Evolutionary conservation across 2,329 filamentous ascomycete genomes (phyloP).

Genomic region (Epichloe gansuensis): DNA sequence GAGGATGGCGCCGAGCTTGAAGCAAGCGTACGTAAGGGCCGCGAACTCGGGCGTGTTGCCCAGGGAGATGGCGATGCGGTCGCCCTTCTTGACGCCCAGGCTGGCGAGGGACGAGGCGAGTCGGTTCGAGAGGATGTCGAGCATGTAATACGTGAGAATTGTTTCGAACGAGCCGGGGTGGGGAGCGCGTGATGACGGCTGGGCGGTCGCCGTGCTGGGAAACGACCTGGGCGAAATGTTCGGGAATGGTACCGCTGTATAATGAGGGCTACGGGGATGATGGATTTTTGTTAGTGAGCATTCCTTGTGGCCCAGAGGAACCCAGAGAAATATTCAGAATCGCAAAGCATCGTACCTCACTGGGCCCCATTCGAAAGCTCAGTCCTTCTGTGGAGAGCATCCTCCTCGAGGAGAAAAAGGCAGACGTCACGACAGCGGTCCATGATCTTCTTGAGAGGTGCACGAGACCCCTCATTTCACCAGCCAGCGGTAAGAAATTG

Average conservation of each 20-base stretch:
- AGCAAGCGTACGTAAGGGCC: constrained; percentile 75
- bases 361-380: constrained; percentile 19
- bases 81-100: constrained; percentile 66
- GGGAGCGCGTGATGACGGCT: constrained; percentile 40
- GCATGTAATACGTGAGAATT: constrained; percentile 57
- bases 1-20: constrained; percentile 87
- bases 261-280: constrained; percentile 46
- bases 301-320: not conserved
- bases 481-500: no score
- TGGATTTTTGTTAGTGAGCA: not conserved
- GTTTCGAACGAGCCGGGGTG: constrained; percentile 38
- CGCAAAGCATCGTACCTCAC: constrained; percentile 13
- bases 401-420: not conserved
- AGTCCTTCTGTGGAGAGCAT: constrained; percentile 8
- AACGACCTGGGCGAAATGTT: constrained; percentile 59
- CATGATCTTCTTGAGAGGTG: no score
- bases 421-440: not conserved
- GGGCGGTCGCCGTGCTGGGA: constrained; percentile 49
- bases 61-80: constrained; percentile 74
- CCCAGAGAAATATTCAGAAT: not conserved
- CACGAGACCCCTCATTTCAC: no score
- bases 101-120: constrained; percentile 59
- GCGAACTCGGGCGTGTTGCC: constrained; percentile 81
- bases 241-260: constrained; percentile 54
- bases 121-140: constrained; percentile 66